Conservation (phyloP, 352 stramenopile genomes). For the Phytopythium kandeliae region DNA sequence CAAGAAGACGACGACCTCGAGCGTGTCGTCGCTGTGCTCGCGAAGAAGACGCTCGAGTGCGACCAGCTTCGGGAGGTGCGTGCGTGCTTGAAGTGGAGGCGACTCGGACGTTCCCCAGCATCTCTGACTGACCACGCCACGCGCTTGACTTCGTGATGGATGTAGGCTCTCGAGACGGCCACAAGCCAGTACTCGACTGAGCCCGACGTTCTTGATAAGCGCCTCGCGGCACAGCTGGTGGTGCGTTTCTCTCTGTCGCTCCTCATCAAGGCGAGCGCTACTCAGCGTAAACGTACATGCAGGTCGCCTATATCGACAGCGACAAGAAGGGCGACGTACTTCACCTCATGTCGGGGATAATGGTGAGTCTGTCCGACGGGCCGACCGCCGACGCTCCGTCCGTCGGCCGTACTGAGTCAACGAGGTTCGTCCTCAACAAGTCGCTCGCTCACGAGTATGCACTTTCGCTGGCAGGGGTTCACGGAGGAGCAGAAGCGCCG, state of each 20-base stretch:
- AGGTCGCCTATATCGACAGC: slow-evolving; percentile 70
- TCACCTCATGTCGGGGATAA: slow-evolving; percentile 67
- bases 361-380: slow-evolving; percentile 28
- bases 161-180: slow-evolving; percentile 51
- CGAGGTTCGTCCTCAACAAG: too few species aligned
- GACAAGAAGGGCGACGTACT: slow-evolving; percentile 68
- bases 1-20: slow-evolving; percentile 36
- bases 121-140: too few species aligned
- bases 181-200: slow-evolving; percentile 50
- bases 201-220: slow-evolving; percentile 60
- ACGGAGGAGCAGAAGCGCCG: slow-evolving; percentile 63
- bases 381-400: too few species aligned
- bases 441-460: background rate
- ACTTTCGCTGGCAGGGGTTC: slow-evolving; percentile 25
- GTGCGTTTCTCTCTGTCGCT: too few species aligned
- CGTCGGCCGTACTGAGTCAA: too few species aligned
- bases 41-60: slow-evolving; percentile 61
- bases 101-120: too few species aligned
- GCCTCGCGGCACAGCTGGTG: slow-evolving; percentile 63
- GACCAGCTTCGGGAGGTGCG: slow-evolving; percentile 66
- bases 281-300: too few species aligned
- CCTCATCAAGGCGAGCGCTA: background rate
- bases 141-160: background rate
- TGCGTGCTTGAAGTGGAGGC: too few species aligned
- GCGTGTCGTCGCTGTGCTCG: slow-evolving; percentile 43